These are phyloP conservation scores for Mycosphaerelloides madeirae DNA, from an alignment of 2,329 filamentous ascomycete genomes.

Conservation along the genomic window DNA sequence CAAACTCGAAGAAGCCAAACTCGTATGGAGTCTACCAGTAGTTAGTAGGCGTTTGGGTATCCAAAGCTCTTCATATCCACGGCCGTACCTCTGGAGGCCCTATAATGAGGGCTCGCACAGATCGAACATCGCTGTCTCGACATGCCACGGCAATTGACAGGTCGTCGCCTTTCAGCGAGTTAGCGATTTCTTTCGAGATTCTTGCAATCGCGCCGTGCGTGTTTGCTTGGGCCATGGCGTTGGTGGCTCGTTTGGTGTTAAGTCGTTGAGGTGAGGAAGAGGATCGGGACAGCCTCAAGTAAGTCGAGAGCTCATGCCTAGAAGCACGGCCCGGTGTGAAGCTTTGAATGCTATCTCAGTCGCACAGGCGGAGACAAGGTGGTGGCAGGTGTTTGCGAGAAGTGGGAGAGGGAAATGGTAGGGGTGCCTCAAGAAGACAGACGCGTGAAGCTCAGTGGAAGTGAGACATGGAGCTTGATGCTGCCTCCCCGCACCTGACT, in stretches of 20 bases:
- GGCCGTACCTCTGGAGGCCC: conserved; percentile 66
- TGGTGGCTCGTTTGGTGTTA: not conserved
- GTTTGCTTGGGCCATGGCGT: conserved; percentile 24
- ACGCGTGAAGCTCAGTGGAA: no score
- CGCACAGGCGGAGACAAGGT: no score
- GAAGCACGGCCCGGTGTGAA: no score
- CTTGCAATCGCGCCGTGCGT: conserved; percentile 27
- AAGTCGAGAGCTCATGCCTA: not conserved
- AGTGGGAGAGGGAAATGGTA: no score
- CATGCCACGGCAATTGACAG: conserved; percentile 85
- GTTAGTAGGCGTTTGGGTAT: not conserved
- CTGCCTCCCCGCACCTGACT: no score
- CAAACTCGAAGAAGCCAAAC: conserved; percentile 92
- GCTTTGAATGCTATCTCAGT: no score
- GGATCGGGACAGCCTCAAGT: no score
- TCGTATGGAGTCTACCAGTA: conserved; percentile 56
- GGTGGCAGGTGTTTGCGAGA: no score
- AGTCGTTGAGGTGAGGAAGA: conserved; percentile 1
- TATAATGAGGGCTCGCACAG: conserved; percentile 81
- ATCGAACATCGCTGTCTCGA: conserved; percentile 80
- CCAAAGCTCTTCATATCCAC: conserved; percentile 43
- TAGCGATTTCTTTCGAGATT: conserved; percentile 66
- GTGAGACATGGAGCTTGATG: no score
- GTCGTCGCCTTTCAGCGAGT: conserved; percentile 78
- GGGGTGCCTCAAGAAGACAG: no score